Conservation (phyloP, 2,329 filamentous ascomycete genomes). For the Coniochaeta sp. region DNA sequence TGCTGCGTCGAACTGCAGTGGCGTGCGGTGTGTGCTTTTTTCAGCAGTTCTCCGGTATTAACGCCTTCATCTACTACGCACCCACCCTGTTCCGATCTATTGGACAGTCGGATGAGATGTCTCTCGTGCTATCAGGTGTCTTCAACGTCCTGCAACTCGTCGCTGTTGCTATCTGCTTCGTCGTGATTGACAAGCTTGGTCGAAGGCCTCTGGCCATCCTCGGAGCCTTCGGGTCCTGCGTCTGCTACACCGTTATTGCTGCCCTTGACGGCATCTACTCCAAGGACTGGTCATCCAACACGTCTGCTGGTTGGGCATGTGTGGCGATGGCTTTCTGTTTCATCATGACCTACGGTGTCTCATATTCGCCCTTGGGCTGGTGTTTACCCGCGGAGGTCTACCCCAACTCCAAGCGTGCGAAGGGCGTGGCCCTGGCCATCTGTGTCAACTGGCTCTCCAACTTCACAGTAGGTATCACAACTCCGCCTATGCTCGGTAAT, state of each 20-base stretch:
- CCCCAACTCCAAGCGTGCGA: constrained; percentile 51
- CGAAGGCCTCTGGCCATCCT: constrained; percentile 36
- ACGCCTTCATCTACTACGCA: constrained; percentile 40
- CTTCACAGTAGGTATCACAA: constrained; percentile 54
- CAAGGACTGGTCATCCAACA: constrained; percentile 41
- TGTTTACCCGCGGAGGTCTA: constrained; percentile 49
- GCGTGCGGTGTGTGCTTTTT: constrained; percentile 50
- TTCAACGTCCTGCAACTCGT: constrained; percentile 37
- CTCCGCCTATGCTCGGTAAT: constrained; percentile 50
- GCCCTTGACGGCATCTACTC: constrained; percentile 45
- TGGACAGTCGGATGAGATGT: constrained; percentile 33
- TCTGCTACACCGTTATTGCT: constrained; percentile 42
- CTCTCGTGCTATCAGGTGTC: constrained; percentile 38
- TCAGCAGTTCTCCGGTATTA: constrained; percentile 46
- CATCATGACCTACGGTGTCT: constrained; percentile 49
- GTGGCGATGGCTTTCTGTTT: constrained; percentile 37
- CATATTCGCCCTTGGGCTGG: constrained; percentile 25
- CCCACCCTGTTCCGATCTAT: constrained; percentile 39
- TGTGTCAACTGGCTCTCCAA: constrained; percentile 56
- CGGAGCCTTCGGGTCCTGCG: constrained; percentile 35
- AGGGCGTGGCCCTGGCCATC: constrained; percentile 54
- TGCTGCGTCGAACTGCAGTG: constrained; percentile 33
- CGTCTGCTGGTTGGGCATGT: constrained; percentile 38
- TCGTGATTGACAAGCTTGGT: constrained; percentile 39
- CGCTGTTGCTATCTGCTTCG: constrained; percentile 36